phyloP scores from a whole-genome alignment of 2,329 filamentous ascomycete genomes.

The Cordyceps pruinosa region DNA sequence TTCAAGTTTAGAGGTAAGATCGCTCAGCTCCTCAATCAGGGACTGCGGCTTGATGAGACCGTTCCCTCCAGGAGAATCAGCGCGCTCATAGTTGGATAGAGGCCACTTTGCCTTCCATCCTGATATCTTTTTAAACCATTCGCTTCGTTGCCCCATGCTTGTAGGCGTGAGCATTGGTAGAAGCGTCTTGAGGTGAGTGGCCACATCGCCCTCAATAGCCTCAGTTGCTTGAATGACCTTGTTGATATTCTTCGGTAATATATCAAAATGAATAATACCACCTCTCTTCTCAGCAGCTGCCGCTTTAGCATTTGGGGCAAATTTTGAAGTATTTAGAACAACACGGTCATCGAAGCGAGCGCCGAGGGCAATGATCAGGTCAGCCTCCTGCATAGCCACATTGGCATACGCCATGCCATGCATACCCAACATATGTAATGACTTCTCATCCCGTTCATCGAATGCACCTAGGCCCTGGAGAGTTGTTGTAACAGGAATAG shows the following conservation, averaged over 20 bases:
- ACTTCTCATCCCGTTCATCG: conserved; percentile 89
- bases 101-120: conserved; percentile 92
- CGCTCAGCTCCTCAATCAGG: conserved; percentile 82
- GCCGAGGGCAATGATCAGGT: conserved; percentile 90
- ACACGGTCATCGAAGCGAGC: conserved; percentile 96
- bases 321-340: conserved; percentile 72
- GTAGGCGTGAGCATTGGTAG: conserved; percentile 57
- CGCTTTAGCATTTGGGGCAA: conserved; percentile 79
- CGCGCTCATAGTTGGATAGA: conserved; percentile 70
- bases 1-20: conserved; percentile 73
- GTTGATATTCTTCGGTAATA: conserved; percentile 99
- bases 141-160: conserved; percentile 58
- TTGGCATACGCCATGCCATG: conserved; percentile 96
- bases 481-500: conserved; percentile 92
- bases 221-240: conserved; percentile 97
- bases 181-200: conserved; percentile 68
- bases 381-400: conserved; percentile 94
- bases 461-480: conserved; percentile 88
- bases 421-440: conserved; percentile 98
- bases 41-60: conserved; percentile 92
- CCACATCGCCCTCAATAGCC: conserved; percentile 89
- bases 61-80: conserved; percentile 61
- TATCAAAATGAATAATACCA: conserved; percentile 95
- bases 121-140: conserved; percentile 86
- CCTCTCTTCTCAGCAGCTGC: conserved; percentile 80